phyloP scores from a whole-genome alignment of 805 yeast genomes.

The Ogataea nitratoaversa region DNA sequence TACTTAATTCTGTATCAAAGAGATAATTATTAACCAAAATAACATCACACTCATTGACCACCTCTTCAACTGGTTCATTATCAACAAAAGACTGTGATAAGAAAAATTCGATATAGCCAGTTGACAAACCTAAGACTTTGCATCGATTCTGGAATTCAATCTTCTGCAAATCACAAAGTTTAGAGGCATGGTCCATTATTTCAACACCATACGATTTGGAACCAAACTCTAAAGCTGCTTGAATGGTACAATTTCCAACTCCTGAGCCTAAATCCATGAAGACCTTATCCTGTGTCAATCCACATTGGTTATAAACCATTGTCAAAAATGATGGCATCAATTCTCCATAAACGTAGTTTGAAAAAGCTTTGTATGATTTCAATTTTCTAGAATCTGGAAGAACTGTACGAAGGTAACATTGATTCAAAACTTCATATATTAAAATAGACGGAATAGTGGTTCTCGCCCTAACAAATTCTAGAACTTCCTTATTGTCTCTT shows the following conservation, averaged over 20 bases:
- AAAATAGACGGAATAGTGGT: constrained; percentile 36
- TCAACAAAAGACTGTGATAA: constrained; percentile 68
- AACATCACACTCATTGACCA: constrained; percentile 62
- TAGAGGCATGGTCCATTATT: constrained; percentile 78
- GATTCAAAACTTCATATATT: constrained; percentile 65
- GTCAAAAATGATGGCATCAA: constrained; percentile 73
- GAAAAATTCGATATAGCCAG: constrained; percentile 55
- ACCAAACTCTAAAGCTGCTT: constrained; percentile 84
- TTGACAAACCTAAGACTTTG: constrained; percentile 56
- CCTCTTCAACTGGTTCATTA: constrained; percentile 49
- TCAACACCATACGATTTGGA: constrained; percentile 87
- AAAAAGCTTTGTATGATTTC: constrained; percentile 75
- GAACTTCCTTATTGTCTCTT: constrained; percentile 29
- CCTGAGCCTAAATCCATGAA: constrained; percentile 92
- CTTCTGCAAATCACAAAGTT: constrained; percentile 57
- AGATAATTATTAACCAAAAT: constrained; percentile 78
- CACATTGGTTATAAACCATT: constrained; percentile 58
- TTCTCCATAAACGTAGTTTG: constrained; percentile 90
- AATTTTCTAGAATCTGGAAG: constrained; percentile 66
- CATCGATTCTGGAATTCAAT: constrained; percentile 56
- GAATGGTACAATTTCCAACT: constrained; percentile 87
- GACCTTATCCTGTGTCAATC: constrained; percentile 45
- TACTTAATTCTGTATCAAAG: constrained; percentile 72
- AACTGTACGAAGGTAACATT: constrained; percentile 72
- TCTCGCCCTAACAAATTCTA: constrained; percentile 12